These are phyloP conservation scores for Keqinozyma sinolaborantium DNA, from an alignment of 1,139 yeast genomes.

Conservation along the genomic window DNA sequence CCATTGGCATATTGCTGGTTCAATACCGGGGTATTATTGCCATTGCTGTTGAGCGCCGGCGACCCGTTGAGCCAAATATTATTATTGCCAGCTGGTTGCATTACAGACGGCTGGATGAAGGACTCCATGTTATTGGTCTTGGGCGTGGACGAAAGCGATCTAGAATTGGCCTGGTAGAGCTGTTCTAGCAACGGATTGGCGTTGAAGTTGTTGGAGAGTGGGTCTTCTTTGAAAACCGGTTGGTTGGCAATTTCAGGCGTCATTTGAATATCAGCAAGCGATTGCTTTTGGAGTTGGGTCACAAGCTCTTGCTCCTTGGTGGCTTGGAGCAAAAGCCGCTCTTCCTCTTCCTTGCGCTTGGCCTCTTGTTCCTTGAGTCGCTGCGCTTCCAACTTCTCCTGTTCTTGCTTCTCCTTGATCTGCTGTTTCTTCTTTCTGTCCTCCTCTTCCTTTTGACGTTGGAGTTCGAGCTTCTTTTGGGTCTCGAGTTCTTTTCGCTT, in stretches of 20 bases:
- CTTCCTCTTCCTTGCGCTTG: conserved; percentile 3
- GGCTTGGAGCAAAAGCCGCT: not conserved
- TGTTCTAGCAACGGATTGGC: conserved; percentile 7
- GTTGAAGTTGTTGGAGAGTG: conserved; percentile 1
- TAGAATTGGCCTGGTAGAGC: conserved; percentile 4
- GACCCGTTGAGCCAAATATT: not conserved
- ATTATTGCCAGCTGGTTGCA: too few species aligned
- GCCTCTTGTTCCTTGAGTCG: conserved; percentile 37
- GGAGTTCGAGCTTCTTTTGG: conserved; percentile 40
- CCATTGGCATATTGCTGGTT: not conserved
- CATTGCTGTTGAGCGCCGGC: not conserved
- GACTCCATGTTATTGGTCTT: too few species aligned
- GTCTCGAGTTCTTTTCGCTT: conserved; percentile 47
- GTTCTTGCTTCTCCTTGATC: conserved; percentile 37
- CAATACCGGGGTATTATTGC: not conserved
- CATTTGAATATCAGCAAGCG: not conserved
- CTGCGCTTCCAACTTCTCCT: conserved; percentile 45
- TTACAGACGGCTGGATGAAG: not conserved
- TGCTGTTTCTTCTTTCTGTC: conserved; percentile 48
- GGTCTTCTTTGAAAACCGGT: too few species aligned
- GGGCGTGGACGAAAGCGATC: conserved; percentile 1
- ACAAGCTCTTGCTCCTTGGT: not conserved
- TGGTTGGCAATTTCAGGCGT: conserved; percentile 1
- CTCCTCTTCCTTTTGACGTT: conserved; percentile 50
- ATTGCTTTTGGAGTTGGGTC: not conserved